Evolutionary conservation across 352 stramenopile species (phyloP).

Genomic region (Phytophthora pseudosyringae): DNA sequence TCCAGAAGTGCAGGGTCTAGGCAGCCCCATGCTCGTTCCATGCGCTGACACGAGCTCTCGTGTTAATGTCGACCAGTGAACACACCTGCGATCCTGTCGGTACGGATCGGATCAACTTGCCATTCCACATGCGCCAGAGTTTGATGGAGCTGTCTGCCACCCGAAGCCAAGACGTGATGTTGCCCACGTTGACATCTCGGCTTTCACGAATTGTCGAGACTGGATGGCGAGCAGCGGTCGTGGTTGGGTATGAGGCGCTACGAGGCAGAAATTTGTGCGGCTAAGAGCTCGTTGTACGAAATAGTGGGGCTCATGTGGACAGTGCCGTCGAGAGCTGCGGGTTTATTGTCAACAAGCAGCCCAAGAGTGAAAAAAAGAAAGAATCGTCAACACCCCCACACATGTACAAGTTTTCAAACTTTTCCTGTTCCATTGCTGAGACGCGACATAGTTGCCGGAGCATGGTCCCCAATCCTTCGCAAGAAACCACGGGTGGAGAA

Average conservation of each 20-base stretch:
- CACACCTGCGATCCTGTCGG: constrained; percentile 97
- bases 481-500: too few species aligned
- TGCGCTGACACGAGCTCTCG: constrained; percentile 95
- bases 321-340: not conserved
- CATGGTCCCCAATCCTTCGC: too few species aligned
- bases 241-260: not conserved
- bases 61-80: constrained; percentile 88
- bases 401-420: too few species aligned
- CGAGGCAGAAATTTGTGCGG: not conserved
- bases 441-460: too few species aligned
- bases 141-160: constrained; percentile 97
- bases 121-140: constrained; percentile 93
- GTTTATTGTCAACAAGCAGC: not conserved
- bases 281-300: constrained; percentile 8
- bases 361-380: too few species aligned
- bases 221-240: constrained; percentile 10
- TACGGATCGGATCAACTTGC: constrained; percentile 91
- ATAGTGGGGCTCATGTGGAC: not conserved
- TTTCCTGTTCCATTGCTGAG: too few species aligned
- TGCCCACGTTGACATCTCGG: not conserved
- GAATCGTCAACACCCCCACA: too few species aligned
- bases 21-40: too few species aligned
- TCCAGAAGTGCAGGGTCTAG: too few species aligned
- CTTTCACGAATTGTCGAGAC: not conserved
- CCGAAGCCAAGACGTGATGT: constrained; percentile 93